Percentiles rank a stretch among this genome's conserved stretches.
These are phyloP conservation scores for Hypoxylon sp. DNA, from an alignment of 2,329 filamentous ascomycete species.

Conservation along the genomic window DNA sequence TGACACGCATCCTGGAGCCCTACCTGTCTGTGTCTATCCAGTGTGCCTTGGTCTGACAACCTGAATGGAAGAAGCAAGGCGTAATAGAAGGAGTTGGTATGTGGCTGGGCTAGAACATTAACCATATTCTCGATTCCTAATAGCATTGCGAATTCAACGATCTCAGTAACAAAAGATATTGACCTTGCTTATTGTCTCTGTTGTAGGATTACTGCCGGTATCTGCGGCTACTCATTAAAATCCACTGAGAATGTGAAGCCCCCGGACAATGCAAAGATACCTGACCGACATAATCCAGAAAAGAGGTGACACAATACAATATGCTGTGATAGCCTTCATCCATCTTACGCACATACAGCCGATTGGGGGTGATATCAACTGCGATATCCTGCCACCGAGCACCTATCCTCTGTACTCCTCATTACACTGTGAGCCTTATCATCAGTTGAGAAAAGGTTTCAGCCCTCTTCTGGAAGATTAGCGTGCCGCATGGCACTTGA, in stretches of 20 bases:
- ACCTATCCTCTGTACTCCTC: constrained; percentile 11
- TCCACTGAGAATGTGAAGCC: not conserved
- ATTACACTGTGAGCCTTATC: constrained; percentile 20
- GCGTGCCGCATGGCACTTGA: constrained; percentile 26
- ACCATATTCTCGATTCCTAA: not conserved
- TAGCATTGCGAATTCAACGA: not conserved
- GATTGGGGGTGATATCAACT: not conserved
- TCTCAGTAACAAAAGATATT: constrained; percentile 1
- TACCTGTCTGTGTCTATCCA: not conserved
- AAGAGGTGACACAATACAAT: not conserved
- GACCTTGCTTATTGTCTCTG: constrained; percentile 6
- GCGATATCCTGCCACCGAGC: constrained; percentile 1
- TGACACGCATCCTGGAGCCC: constrained; percentile 1
- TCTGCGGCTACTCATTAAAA: constrained; percentile 1
- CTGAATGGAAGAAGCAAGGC: not conserved
- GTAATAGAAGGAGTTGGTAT: not conserved
- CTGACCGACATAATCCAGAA: not conserved
- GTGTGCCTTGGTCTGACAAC: not conserved
- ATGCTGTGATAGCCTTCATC: constrained; percentile 4
- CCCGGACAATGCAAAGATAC: not conserved
- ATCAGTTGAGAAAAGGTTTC: constrained; percentile 1
- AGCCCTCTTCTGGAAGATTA: constrained; percentile 16
- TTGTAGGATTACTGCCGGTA: not conserved
- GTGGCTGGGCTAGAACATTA: not conserved
- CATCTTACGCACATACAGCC: not conserved